Percentiles rank a stretch among this genome's conserved stretches.
phyloP scores from a whole-genome alignment of 176 grass and related monocot species.

The Oryza australiensis region DNA sequence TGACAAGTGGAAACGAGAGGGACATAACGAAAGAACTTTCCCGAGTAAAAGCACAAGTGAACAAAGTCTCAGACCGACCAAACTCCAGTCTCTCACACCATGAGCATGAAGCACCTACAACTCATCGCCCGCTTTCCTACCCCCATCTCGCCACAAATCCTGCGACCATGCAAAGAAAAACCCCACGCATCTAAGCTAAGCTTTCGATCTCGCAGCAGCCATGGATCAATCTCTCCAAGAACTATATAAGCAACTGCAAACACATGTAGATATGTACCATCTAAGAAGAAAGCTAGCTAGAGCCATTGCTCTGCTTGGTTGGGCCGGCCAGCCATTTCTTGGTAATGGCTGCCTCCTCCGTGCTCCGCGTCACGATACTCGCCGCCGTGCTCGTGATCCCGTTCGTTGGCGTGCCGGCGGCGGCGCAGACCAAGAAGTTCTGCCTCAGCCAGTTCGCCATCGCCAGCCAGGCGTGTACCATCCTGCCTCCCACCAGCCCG shows the following conservation, averaged over 20 bases:
- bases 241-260: background rate
- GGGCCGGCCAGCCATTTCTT: conserved; percentile 5
- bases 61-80: background rate
- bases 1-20: too few relatives aligned
- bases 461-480: conserved; percentile 74
- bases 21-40: too few relatives aligned
- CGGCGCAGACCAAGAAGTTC: conserved; percentile 51
- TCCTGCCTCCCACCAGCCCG: conserved; percentile 41
- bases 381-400: conserved; percentile 43
- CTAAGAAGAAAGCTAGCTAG: background rate
- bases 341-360: conserved; percentile 23
- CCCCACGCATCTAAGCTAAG: background rate
- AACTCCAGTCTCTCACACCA: background rate
- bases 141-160: conserved; percentile 28
- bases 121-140: conserved; percentile 35
- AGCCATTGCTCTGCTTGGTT: background rate
- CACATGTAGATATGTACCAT: background rate
- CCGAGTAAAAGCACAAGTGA: background rate
- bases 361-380: conserved; percentile 27
- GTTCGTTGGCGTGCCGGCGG: conserved; percentile 13
- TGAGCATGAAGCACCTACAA: conserved; percentile 43
- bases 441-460: conserved; percentile 75
- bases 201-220: background rate
- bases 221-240: conserved; percentile 16
- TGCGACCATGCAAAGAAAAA: conserved; percentile 53